phyloP scores from a whole-genome alignment of 2,329 filamentous ascomycete species.

The Chalara sp. region DNA sequence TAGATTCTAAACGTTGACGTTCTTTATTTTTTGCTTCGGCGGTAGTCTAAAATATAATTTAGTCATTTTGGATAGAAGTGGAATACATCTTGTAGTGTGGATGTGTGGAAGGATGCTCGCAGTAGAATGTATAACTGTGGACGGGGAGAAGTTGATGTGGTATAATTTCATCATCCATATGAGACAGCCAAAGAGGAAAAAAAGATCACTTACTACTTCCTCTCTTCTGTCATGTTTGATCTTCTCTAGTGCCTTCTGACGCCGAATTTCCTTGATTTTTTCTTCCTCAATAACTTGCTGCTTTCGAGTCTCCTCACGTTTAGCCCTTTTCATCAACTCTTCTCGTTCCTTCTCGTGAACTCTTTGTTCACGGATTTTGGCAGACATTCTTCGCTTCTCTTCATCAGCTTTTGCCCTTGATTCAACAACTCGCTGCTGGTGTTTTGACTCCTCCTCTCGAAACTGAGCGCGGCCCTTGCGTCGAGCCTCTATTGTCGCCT shows the following conservation, averaged over 20 bases:
- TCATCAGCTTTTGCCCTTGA: neutral
- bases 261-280: neutral
- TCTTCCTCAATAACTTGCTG: constrained; percentile 1
- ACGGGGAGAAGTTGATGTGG: constrained; percentile 4
- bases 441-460: neutral
- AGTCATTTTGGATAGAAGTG: neutral
- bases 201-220: neutral
- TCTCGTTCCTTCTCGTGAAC: constrained; percentile 5
- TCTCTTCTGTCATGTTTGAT: constrained; percentile 5
- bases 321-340: constrained; percentile 2
- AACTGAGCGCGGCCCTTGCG: neutral
- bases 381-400: neutral
- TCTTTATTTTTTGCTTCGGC: no score
- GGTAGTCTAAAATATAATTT: no score
- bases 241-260: constrained; percentile 4
- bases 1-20: no score
- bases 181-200: no score
- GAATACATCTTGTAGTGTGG: constrained; percentile 2
- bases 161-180: neutral
- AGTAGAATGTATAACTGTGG: constrained; percentile 8
- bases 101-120: constrained; percentile 11
- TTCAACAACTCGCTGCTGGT: neutral
- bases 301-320: constrained; percentile 8
- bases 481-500: neutral
- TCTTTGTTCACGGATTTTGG: neutral